A percentile compares a stretch with the other conserved stretches of the same genome.
These are phyloP conservation scores for Passiflora organensis DNA, from an alignment of 345 rosid species.

Conservation along the genomic window DNA sequence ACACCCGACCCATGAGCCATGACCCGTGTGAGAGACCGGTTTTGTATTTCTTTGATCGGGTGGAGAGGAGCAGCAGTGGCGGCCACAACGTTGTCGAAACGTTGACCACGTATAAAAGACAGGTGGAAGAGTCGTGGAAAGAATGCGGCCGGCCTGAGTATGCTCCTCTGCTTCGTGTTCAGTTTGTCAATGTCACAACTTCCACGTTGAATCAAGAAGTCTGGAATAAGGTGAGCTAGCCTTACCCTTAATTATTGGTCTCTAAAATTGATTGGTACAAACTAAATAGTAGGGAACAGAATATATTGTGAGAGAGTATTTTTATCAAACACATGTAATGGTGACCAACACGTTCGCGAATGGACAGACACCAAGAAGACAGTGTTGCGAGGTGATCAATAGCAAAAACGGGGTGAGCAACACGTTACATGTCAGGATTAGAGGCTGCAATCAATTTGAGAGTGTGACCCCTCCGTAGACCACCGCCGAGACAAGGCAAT, in stretches of 20 bases:
- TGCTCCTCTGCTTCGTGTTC: conserved; percentile 31
- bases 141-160: conserved; percentile 37
- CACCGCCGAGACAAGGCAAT: neutral
- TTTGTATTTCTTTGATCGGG: conserved; percentile 55
- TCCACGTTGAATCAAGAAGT: conserved; percentile 34
- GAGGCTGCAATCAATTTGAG: conserved; percentile 54
- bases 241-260: neutral
- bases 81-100: conserved; percentile 9
- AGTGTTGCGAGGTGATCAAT: conserved; percentile 53
- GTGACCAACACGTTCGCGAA: conserved; percentile 3
- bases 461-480: conserved; percentile 56
- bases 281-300: neutral
- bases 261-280: neutral
- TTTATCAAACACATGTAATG: neutral
- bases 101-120: conserved; percentile 47
- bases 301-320: neutral
- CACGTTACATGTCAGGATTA: conserved; percentile 43
- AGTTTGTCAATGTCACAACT: conserved; percentile 39
- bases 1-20: conserved; percentile 50
- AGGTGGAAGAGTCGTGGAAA: conserved; percentile 22
- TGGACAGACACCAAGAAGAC: conserved; percentile 77
- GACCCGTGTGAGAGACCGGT: conserved; percentile 63
- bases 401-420: conserved; percentile 13
- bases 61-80: conserved; percentile 22
- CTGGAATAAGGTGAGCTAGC: conserved; percentile 59